phyloP scores from a whole-genome alignment of 148 eudicot genomes.

The Arbutus unedo region DNA sequence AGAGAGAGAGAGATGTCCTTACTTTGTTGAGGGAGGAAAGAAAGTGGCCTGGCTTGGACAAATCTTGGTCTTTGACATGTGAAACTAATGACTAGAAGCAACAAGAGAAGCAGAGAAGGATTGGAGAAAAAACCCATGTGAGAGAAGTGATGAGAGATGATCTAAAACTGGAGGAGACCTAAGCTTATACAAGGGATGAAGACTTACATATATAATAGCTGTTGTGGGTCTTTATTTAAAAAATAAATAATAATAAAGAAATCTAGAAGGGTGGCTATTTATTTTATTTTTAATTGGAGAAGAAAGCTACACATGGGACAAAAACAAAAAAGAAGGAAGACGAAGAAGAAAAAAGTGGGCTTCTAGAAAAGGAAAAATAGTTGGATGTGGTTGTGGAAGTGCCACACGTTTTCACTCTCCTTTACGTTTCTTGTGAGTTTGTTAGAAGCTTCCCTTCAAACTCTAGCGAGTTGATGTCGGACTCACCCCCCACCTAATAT shows the following conservation, averaged over 20 bases:
- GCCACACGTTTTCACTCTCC: conserved; percentile 9
- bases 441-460: conserved; percentile 18
- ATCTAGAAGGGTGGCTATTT: conserved; percentile 10
- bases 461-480: background rate
- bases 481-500: background rate
- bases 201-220: background rate
- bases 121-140: conserved; percentile 17
- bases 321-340: no score
- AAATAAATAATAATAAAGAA: no score
- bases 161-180: background rate
- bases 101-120: conserved; percentile 4
- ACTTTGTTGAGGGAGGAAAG: conserved; percentile 24
- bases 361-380: background rate
- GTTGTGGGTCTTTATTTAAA: background rate
- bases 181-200: background rate
- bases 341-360: background rate
- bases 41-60: conserved; percentile 26
- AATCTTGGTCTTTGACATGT: conserved; percentile 12
- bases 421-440: background rate
- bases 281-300: background rate
- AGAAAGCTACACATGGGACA: no score
- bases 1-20: background rate
- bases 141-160: background rate
- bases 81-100: conserved; percentile 12
- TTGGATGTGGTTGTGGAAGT: background rate